Conservation (phyloP, 139 green algal species). For the Closterium sp. region DNA sequence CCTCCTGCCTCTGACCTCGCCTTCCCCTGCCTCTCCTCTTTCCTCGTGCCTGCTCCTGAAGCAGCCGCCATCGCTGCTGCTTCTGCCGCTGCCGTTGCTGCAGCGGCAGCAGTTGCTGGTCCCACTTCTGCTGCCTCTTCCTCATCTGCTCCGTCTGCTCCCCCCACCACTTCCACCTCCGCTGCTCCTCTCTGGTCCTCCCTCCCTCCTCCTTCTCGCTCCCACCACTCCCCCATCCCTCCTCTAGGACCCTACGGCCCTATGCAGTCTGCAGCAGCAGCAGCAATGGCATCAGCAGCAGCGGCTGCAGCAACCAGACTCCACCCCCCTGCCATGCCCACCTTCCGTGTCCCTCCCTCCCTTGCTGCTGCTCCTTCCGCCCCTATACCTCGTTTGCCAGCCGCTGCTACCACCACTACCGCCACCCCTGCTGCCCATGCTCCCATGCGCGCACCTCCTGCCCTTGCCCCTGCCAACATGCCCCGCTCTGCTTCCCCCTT, state of each 20-base stretch:
- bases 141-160: neutral
- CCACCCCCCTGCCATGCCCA: neutral
- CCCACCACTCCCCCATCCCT: neutral
- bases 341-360: neutral
- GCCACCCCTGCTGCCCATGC: neutral
- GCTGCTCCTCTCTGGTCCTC: neutral
- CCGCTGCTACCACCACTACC: neutral
- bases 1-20: neutral
- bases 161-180: neutral
- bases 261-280: neutral
- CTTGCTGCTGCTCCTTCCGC: neutral
- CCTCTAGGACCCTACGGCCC: neutral
- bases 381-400: neutral
- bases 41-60: neutral
- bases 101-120: neutral
- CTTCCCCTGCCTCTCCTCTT: neutral
- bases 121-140: neutral
- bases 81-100: neutral
- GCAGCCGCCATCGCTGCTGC: neutral
- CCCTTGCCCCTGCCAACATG: too few relatives aligned
- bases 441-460: neutral
- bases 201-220: neutral
- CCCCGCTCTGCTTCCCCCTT: neutral
- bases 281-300: neutral
- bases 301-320: neutral